Evolutionary conservation across 352 stramenopile genomes (phyloP).

Genomic region (Pythium volutum): DNA sequence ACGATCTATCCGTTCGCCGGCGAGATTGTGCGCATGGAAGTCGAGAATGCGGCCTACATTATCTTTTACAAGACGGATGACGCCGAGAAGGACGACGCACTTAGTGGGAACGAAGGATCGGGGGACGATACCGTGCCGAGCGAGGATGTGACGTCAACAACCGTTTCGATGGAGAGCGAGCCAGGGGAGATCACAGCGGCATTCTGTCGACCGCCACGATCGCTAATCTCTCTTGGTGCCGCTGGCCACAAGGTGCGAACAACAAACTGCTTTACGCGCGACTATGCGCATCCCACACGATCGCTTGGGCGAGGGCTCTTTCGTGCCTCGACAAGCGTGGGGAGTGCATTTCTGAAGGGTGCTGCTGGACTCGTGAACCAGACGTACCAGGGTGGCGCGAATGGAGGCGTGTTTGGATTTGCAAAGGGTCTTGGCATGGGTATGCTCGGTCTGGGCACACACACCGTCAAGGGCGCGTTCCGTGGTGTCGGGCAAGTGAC

Average conservation of each 20-base stretch:
- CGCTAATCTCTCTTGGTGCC: constrained; percentile 74
- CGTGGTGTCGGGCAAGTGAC: constrained; percentile 84
- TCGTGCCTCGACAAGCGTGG: constrained; percentile 82
- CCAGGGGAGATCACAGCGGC: constrained; percentile 22
- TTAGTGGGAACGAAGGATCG: constrained; percentile 27
- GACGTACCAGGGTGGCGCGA: constrained; percentile 83
- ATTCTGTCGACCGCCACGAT: constrained; percentile 50
- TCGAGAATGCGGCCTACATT: constrained; percentile 82
- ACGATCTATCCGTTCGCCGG: constrained; percentile 70
- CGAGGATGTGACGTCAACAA: constrained; percentile 30
- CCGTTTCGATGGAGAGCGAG: not conserved
- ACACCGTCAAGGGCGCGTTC: constrained; percentile 85
- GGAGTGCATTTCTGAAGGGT: constrained; percentile 81
- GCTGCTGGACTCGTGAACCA: constrained; percentile 80
- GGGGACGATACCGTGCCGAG: constrained; percentile 23
- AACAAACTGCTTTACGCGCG: constrained; percentile 81
- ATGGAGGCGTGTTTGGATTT: constrained; percentile 83
- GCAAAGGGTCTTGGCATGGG: constrained; percentile 85
- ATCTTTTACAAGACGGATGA: constrained; percentile 87
- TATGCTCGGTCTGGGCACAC: constrained; percentile 79
- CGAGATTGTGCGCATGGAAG: constrained; percentile 65
- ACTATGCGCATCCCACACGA: constrained; percentile 77
- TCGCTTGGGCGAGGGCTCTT: constrained; percentile 77
- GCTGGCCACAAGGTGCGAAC: constrained; percentile 85
- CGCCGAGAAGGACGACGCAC: constrained; percentile 34